These are phyloP conservation scores for Elongisporangium undulatum DNA, from an alignment of 352 stramenopile species.

Conservation along the genomic window DNA sequence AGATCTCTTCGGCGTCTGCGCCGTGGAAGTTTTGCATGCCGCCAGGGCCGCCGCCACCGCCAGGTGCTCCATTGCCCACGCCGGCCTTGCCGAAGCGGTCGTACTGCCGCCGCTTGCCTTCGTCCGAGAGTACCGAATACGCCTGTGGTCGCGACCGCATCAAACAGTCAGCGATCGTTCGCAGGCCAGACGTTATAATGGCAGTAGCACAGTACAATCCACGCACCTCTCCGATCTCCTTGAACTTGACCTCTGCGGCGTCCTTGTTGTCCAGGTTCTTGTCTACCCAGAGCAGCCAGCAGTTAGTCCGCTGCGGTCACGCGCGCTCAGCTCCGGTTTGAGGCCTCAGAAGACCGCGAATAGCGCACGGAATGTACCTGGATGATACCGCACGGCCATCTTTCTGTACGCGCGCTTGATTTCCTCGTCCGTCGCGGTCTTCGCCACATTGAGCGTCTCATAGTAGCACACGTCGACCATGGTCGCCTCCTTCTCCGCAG, in stretches of 20 bases:
- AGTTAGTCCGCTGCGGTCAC: neutral
- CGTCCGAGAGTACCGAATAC: conserved; percentile 90
- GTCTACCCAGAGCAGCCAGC: conserved; percentile 29
- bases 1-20: conserved; percentile 79
- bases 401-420: conserved; percentile 87
- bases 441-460: conserved; percentile 58
- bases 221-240: conserved; percentile 76
- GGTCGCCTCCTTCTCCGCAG: neutral
- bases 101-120: conserved; percentile 85
- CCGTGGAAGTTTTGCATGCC: conserved; percentile 57
- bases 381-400: conserved; percentile 84
- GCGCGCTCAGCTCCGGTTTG: neutral
- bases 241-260: conserved; percentile 87
- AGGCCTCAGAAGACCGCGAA: neutral
- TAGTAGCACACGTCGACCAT: conserved; percentile 72
- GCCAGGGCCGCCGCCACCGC: conserved; percentile 17
- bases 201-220: neutral
- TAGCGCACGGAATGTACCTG: conserved; percentile 47
- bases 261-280: conserved; percentile 90
- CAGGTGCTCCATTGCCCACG: conserved; percentile 33
- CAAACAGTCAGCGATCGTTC: neutral
- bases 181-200: neutral
- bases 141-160: conserved; percentile 34
- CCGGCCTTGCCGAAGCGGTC: conserved; percentile 89
- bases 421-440: conserved; percentile 69